These are phyloP conservation scores for Cladosporium sp. DNA, from an alignment of 2,329 filamentous ascomycete species.

Conservation along the genomic window DNA sequence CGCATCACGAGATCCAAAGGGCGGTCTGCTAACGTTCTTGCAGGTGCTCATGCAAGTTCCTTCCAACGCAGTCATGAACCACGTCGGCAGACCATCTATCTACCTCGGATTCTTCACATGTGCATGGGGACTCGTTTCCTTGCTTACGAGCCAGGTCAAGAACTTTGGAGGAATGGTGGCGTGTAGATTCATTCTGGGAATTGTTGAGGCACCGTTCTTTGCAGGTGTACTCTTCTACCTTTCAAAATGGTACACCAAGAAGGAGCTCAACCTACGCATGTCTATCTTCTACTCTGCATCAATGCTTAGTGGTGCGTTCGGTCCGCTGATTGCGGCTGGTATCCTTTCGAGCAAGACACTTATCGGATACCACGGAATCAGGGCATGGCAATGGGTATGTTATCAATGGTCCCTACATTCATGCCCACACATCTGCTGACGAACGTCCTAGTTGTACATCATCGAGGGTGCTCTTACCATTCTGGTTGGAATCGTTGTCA, in stretches of 20 bases:
- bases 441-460: conserved; percentile 27
- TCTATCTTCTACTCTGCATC: conserved; percentile 51
- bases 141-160: conserved; percentile 30
- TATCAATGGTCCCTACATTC: conserved; percentile 31
- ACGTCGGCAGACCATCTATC: conserved; percentile 29
- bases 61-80: conserved; percentile 35
- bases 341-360: conserved; percentile 58
- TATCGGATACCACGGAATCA: conserved; percentile 53
- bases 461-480: conserved; percentile 56
- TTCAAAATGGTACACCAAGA: conserved; percentile 48
- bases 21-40: background rate
- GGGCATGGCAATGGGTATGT: conserved; percentile 49
- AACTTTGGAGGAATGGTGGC: conserved; percentile 35
- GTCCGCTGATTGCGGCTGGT: conserved; percentile 52
- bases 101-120: conserved; percentile 32
- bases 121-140: conserved; percentile 33
- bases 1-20: no score
- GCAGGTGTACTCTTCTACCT: conserved; percentile 47
- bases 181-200: conserved; percentile 37
- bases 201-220: conserved; percentile 43
- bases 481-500: conserved; percentile 49
- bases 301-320: conserved; percentile 50
- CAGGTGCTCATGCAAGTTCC: conserved; percentile 32
- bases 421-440: conserved; percentile 17
- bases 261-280: conserved; percentile 48